phyloP scores from a whole-genome alignment of 2,329 filamentous ascomycete genomes.

The Cladosporium sp. region DNA sequence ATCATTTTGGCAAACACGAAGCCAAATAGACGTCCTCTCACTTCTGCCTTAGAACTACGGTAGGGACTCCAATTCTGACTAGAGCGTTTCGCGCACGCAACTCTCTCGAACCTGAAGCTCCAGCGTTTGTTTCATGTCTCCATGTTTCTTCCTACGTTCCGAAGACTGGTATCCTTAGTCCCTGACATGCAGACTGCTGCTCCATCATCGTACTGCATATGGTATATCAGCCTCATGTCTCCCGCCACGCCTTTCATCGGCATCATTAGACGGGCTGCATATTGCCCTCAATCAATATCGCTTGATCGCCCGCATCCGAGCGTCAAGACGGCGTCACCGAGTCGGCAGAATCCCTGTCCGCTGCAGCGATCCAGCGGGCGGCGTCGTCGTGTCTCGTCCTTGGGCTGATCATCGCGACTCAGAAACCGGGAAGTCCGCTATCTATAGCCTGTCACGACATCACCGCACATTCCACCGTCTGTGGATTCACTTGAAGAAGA shows the following conservation, averaged over 20 bases:
- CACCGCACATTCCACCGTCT: not conserved
- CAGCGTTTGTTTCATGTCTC: not conserved
- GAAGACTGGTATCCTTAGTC: not conserved
- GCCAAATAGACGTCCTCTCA: too few relatives aligned
- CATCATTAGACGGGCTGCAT: not conserved
- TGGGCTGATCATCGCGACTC: not conserved
- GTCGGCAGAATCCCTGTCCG: constrained; percentile 1
- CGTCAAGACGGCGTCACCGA: constrained; percentile 7
- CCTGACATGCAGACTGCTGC: not conserved
- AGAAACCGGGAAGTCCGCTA: constrained; percentile 2
- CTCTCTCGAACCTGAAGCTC: not conserved
- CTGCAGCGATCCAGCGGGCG: constrained; percentile 1
- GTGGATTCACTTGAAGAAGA: not conserved
- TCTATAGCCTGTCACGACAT: constrained; percentile 8
- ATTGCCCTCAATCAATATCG: not conserved
- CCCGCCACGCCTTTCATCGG: not conserved
- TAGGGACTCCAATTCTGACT: too few relatives aligned
- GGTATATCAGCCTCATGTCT: not conserved
- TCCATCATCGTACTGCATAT: not conserved
- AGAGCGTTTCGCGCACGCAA: too few relatives aligned
- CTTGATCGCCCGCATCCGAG: constrained; percentile 1
- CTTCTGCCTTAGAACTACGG: too few relatives aligned
- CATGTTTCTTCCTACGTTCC: not conserved
- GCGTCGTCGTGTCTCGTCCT: not conserved
- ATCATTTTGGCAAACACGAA: too few relatives aligned